These are phyloP conservation scores for Suillus tomentosus DNA, from an alignment of 768 basidiomycete genomes.

Conservation along the genomic window DNA sequence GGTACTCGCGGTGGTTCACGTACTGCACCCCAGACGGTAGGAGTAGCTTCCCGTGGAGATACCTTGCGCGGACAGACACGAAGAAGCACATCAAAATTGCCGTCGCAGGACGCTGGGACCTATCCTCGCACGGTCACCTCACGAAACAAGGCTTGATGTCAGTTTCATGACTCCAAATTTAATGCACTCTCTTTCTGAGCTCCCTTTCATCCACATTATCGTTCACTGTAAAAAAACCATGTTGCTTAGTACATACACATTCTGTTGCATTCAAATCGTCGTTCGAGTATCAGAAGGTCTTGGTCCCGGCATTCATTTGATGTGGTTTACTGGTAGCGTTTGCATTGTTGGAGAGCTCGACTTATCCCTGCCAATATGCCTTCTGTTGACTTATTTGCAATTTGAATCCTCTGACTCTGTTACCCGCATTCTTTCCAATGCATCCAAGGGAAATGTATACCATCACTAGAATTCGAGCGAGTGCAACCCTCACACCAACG, in stretches of 20 bases:
- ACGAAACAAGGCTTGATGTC: conserved; percentile 25
- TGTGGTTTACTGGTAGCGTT: background rate
- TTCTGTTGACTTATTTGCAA: background rate
- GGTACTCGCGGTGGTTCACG: conserved; percentile 15
- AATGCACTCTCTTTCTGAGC: background rate
- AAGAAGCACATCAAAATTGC: background rate
- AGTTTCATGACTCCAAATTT: conserved; percentile 25
- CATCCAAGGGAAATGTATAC: background rate
- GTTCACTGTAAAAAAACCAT: conserved; percentile 29
- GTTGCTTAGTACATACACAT: conserved; percentile 15
- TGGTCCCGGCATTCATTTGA: background rate
- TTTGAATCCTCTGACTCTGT: background rate
- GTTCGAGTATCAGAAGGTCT: background rate
- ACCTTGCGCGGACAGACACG: background rate
- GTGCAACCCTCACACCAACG: too few species aligned
- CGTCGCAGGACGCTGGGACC: conserved; percentile 3
- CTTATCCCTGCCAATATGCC: conserved; percentile 2
- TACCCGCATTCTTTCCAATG: background rate
- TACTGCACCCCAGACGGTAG: background rate
- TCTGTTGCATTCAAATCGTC: conserved; percentile 1
- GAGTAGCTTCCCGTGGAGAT: background rate
- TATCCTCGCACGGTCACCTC: conserved; percentile 10
- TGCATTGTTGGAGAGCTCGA: background rate
- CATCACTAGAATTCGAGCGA: background rate
- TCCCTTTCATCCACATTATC: conserved; percentile 7